These are phyloP conservation scores for Escallonia herrerae DNA, from an alignment of 129 eudicot species.

Conservation along the genomic window DNA sequence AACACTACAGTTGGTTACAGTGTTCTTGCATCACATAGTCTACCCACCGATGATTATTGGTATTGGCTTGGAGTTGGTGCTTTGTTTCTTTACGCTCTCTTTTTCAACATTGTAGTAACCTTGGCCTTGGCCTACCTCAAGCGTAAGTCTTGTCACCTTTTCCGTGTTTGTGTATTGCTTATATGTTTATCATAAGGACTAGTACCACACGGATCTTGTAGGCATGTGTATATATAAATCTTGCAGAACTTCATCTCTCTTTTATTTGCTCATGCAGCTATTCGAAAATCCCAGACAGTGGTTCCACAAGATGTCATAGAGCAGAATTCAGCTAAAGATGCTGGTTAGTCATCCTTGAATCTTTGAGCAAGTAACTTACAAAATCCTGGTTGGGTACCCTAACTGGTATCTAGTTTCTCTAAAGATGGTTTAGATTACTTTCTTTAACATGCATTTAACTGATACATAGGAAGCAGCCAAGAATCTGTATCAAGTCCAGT, in stretches of 20 bases:
- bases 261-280: slow-evolving; percentile 36
- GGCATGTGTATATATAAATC: neutral
- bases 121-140: slow-evolving; percentile 59
- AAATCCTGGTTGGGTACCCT: neutral
- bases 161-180: slow-evolving; percentile 1
- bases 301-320: slow-evolving; percentile 29
- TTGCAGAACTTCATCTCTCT: neutral
- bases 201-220: neutral
- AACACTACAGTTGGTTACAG: slow-evolving; percentile 45
- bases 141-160: slow-evolving; percentile 42
- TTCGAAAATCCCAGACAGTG: slow-evolving; percentile 39
- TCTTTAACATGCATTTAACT: slow-evolving; percentile 2
- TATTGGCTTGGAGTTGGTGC: slow-evolving; percentile 80
- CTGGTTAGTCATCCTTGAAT: slow-evolving; percentile 24
- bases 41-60: slow-evolving; percentile 53
- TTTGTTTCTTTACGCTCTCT: slow-evolving; percentile 41
- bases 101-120: slow-evolving; percentile 60
- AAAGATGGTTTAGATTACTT: no score
- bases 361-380: neutral
- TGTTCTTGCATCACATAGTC: slow-evolving; percentile 38
- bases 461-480: slow-evolving; percentile 23
- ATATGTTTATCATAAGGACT: slow-evolving; percentile 1
- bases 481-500: neutral
- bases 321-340: slow-evolving; percentile 22
- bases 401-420: neutral